phyloP scores from a whole-genome alignment of 306 rosid genomes.

The Cyamopsis tetragonoloba region DNA sequence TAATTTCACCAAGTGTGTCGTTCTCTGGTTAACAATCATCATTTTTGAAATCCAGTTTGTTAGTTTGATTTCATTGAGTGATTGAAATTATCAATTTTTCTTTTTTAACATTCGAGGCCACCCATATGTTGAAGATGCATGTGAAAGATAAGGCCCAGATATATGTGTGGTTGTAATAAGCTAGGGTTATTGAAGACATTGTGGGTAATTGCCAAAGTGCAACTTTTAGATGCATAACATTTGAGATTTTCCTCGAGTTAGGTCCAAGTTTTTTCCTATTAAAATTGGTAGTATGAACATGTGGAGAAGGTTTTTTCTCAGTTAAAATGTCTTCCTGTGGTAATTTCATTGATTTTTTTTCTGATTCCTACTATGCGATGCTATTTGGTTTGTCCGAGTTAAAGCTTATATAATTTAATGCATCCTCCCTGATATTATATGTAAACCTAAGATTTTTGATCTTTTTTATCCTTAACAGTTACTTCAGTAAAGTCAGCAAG shows the following conservation, averaged over 20 bases:
- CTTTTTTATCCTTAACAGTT: constrained; percentile 50
- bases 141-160: neutral
- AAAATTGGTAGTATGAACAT: neutral
- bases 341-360: constrained; percentile 16
- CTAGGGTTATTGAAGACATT: neutral
- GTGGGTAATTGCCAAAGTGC: neutral
- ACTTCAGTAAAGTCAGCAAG: constrained; percentile 75
- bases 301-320: neutral
- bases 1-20: neutral
- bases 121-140: neutral
- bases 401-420: neutral
- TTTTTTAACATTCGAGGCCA: neutral
- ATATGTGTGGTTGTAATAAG: neutral
- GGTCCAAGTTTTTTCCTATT: neutral
- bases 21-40: neutral
- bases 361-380: neutral
- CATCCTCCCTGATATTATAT: neutral
- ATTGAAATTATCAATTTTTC: neutral
- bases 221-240: neutral
- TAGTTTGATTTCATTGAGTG: neutral
- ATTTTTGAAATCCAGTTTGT: neutral
- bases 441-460: constrained; percentile 8
- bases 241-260: neutral
- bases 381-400: constrained; percentile 12
- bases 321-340: neutral